Base-by-base conservation (phyloP, 768 basidiomycete genomes). In the Exsudoporus frostii region DNA sequence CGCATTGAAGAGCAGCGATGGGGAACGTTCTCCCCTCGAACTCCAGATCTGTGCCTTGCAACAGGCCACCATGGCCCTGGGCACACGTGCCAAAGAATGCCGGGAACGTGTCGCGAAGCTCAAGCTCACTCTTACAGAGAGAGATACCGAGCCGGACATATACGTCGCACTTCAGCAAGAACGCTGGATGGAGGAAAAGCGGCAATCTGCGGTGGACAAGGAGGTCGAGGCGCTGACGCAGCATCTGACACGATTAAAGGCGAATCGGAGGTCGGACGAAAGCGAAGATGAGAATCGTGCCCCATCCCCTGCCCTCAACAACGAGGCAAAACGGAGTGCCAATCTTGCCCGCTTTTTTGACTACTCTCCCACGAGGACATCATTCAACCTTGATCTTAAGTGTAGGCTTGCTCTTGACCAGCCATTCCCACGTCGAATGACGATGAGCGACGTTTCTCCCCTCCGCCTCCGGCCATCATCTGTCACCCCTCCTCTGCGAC, bases 121-220 rank as follows among this genome's bases (percentile, higher is more conserved):
- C 32, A 74, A 74, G 14, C 58, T 59, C 19, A 55, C 72, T 39
- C 69, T 80, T 17, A 58, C 66, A 1, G 71, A 76, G 45, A 69
- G 75, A 46, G 71, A 70, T 41, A 55, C 68, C 6, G 75, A 79
- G 8, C 76, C 76, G 1, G 61, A 54, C 7, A 57, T 57, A 17
- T 77, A 73, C 52, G 64, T 67, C 51, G 54, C 72, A 9, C 65
- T 79, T 37, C 74, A 79, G 53, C 73, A 71, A 1, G 73, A 80
- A 45, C 74, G 78, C 29, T 82, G 80, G 80, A 69, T 75, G 66
- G 76, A 78, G 54, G 81, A 83, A 57, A 73, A 73, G 55, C 69
- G 74, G 51, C 72, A 73, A 49, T 48, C 56, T 29, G 71, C 65
- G 20, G 70, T 72, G 19, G 67, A 72, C 50, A 59, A 72, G 45